Percentiles rank a stretch among this genome's conserved stretches.
Evolutionary conservation across 305 asterid genomes (phyloP).

Genomic region (Fraxinus albicans): DNA sequence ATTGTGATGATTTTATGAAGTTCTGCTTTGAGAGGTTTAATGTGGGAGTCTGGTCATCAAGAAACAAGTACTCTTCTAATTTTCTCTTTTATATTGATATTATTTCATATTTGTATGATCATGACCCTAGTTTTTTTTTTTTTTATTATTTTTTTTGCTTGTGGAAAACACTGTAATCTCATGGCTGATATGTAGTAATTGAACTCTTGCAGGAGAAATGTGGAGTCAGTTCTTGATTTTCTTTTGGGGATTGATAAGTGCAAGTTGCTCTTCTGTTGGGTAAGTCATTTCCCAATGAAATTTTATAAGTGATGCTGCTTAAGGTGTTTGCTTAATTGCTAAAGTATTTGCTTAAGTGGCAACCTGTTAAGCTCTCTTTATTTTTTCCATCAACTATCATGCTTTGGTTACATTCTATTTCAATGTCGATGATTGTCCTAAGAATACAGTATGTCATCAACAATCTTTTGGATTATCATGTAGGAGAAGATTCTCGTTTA

Average conservation of each 20-base stretch:
- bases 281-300: constrained; percentile 35
- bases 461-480: neutral
- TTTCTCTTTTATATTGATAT: constrained; percentile 11
- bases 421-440: neutral
- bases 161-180: constrained; percentile 9
- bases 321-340: neutral
- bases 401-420: neutral
- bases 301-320: neutral
- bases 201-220: constrained; percentile 62
- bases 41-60: constrained; percentile 91
- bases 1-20: constrained; percentile 72
- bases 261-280: constrained; percentile 79
- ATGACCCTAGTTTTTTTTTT: neutral
- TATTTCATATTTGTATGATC: neutral
- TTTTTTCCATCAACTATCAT: neutral
- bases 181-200: constrained; percentile 22
- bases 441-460: neutral
- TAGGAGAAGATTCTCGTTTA: neutral
- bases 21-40: constrained; percentile 78
- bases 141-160: neutral
- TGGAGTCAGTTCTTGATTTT: constrained; percentile 65
- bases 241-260: constrained; percentile 57
- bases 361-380: neutral
- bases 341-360: constrained; percentile 2
- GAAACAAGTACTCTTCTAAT: constrained; percentile 57